Percentiles rank a stretch among this genome's conserved stretches.
Evolutionary conservation across 2,329 filamentous ascomycete genomes (phyloP).

Genomic region (Elsinoe ampelina): DNA sequence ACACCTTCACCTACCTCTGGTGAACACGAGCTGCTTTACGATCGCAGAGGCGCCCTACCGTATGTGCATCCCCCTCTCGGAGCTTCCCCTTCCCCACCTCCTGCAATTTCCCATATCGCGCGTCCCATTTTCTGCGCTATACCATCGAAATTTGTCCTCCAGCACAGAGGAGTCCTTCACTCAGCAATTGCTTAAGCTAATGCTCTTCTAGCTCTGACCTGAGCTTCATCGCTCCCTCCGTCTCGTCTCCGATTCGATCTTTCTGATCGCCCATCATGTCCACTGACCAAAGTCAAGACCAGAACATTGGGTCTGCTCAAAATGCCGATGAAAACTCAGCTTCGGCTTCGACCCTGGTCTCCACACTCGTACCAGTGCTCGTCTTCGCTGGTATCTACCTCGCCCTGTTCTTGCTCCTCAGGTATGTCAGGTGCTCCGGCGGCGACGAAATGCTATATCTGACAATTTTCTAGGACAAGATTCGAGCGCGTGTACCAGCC

Average conservation of each 20-base stretch:
- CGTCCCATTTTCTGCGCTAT: too few relatives aligned
- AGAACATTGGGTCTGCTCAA: conserved; percentile 1
- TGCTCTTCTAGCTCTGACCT: too few relatives aligned
- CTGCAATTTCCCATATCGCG: too few relatives aligned
- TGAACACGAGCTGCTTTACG: too few relatives aligned
- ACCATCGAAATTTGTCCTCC: too few relatives aligned
- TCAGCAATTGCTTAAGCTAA: too few relatives aligned
- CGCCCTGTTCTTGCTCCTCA: conserved; percentile 32
- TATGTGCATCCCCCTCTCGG: too few relatives aligned
- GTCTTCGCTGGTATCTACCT: conserved; percentile 28
- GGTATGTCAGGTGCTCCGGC: background rate
- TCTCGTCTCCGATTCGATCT: too few relatives aligned
- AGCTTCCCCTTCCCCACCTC: too few relatives aligned
- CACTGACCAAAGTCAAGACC: background rate
- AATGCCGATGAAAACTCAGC: background rate
- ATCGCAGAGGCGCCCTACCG: too few relatives aligned
- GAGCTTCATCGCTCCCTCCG: background rate
- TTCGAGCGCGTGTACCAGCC: conserved; percentile 39
- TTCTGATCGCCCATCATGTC: background rate
- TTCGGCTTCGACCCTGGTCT: conserved; percentile 27
- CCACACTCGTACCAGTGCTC: conserved; percentile 29
- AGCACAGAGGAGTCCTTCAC: too few relatives aligned
- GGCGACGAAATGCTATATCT: background rate
- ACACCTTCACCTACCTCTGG: background rate
- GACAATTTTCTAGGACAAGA: conserved; percentile 22